Evolutionary conservation across 2,329 filamentous ascomycete species (phyloP).

Genomic region (Fusarium nodosum): DNA sequence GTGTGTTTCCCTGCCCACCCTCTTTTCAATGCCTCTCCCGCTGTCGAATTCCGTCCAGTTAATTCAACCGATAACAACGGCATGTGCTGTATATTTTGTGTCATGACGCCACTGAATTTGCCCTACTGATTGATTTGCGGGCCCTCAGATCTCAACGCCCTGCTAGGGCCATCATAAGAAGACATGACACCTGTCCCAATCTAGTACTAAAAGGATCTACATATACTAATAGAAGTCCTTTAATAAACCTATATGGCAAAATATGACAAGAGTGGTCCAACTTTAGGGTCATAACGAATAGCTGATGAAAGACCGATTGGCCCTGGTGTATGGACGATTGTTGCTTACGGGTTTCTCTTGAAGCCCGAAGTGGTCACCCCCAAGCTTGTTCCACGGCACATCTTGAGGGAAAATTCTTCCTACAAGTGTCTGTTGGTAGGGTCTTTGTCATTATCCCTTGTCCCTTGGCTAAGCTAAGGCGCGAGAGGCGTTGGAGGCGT

Average conservation of each 20-base stretch:
- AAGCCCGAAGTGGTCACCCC: slow-evolving; percentile 15
- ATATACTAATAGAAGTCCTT: not conserved
- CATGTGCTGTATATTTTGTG: slow-evolving; percentile 31
- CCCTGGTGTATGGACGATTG: not conserved
- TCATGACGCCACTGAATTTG: slow-evolving; percentile 42
- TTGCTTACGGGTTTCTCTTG: not conserved
- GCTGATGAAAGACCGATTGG: not conserved
- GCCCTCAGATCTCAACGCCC: slow-evolving; percentile 10
- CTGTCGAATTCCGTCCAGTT: slow-evolving; percentile 24
- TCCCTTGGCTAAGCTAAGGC: slow-evolving; percentile 41
- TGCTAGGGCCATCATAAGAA: not conserved
- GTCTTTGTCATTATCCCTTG: slow-evolving; percentile 34
- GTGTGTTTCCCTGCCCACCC: slow-evolving; percentile 16
- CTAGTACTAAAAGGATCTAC: not conserved
- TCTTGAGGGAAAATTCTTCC: slow-evolving; percentile 35
- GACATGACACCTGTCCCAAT: not conserved
- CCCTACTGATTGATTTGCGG: slow-evolving; percentile 19
- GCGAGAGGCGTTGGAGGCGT: slow-evolving; percentile 51
- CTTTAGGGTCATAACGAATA: not conserved
- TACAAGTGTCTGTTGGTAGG: slow-evolving; percentile 43
- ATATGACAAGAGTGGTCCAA: not conserved
- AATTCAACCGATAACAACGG: slow-evolving; percentile 25
- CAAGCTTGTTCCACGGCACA: slow-evolving; percentile 41
- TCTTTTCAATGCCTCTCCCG: slow-evolving; percentile 27
- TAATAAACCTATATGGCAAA: not conserved